Evolutionary conservation across 345 rosid species (phyloP).

Genomic region (Pistacia atlantica): DNA sequence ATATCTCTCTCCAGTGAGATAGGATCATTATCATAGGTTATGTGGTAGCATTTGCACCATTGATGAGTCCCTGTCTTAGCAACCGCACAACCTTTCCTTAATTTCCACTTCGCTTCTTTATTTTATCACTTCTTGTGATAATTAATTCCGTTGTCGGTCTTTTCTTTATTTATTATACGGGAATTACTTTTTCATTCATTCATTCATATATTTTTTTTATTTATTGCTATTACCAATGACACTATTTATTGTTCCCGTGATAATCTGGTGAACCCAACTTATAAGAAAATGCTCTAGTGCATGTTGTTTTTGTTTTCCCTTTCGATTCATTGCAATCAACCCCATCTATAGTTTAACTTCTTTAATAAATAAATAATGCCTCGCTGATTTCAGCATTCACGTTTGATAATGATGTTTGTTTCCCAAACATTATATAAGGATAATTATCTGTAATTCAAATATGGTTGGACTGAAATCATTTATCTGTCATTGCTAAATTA

Average conservation of each 20-base stretch:
- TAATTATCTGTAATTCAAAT: not conserved
- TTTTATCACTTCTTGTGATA: slow-evolving; percentile 18
- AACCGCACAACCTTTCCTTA: not conserved
- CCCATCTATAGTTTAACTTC: too few species aligned
- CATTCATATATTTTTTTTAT: not conserved
- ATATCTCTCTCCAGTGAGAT: not conserved
- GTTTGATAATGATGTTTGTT: too few species aligned
- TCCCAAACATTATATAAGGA: too few species aligned
- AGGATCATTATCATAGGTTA: not conserved
- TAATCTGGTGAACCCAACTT: slow-evolving; percentile 16
- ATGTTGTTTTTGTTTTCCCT: not conserved
- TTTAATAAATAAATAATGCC: too few species aligned
- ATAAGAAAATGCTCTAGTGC: not conserved
- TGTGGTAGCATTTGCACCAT: slow-evolving; percentile 12
- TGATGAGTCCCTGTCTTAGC: slow-evolving; percentile 11
- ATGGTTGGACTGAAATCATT: too few species aligned
- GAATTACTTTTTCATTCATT: slow-evolving; percentile 14
- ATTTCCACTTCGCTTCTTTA: not conserved
- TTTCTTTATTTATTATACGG: slow-evolving; percentile 23
- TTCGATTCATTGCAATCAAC: too few species aligned
- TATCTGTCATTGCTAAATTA: too few species aligned
- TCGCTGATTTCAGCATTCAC: too few species aligned
- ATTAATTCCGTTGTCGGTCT: slow-evolving; percentile 27
- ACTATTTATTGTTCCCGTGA: slow-evolving; percentile 43
- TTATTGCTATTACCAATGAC: slow-evolving; percentile 10